Base-by-base conservation (phyloP, 305 asterid species). In the Fraxinus paxiana region DNA sequence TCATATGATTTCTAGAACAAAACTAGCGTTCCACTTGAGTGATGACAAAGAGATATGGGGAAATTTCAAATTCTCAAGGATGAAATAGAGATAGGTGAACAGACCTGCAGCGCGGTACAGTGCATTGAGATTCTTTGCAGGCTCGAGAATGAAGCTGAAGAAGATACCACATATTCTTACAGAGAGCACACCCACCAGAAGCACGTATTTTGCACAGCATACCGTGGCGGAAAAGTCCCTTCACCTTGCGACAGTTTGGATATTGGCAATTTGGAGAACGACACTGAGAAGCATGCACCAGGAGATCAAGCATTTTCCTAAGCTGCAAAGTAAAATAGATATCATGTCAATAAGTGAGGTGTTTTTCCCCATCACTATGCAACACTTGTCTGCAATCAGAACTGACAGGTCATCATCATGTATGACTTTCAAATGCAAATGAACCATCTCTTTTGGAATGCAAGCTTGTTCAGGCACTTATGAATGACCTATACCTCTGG, bases 81-180 rank as follows among this genome's bases (percentile, higher is more conserved):
- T 71, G 56, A 30, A 80, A 6, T 31, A 8, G 69, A 56, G 69
- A 18, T 2, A 37, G 37, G 33, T 31, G 59, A 80, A 84, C 93
- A 26, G 38, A 96, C 99, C 97, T 95, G 99, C 99, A 97, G 26
- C 99, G 97, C 0, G 99, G 99, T 28, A 97, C 99, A 83, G 67
- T 85, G 90, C 99, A 94, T 81, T 90, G 83, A 17, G 98, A 90
- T 87, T 90, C 98, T 86, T 91, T 97, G 93, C 99, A 97, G 31
- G 98, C 95, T 72, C 98, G 96, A 41, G 98, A 92, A 86, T 97
- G 99, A 80, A 97, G 93, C 83, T 88, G 97, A 84, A 97, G 98
- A 80, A 97, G 97, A 88, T 93, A 83, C 99, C 99, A 97, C 99
- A 97, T 97, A 87, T 88, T 97, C 91, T 95, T 94, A 80, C 99